A percentile compares a stretch with the other conserved stretches of the same genome.
Conservation (phyloP, 495 filamentous ascomycete species). For the Penicillium samsonianum region DNA sequence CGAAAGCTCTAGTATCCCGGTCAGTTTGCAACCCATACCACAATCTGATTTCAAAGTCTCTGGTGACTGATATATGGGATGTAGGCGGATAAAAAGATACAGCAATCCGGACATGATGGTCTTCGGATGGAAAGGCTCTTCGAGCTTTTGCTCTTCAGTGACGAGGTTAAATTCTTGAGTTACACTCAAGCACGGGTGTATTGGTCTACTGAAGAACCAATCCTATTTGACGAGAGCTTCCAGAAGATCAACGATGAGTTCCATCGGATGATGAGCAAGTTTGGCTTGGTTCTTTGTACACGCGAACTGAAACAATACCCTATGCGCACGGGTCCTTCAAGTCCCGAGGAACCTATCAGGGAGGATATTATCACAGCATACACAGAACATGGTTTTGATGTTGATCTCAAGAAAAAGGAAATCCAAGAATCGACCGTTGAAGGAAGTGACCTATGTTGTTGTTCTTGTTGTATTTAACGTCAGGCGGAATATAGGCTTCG, state of each 20-base stretch:
- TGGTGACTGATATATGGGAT: background rate
- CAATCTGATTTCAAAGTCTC: background rate
- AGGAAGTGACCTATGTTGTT: too few species aligned
- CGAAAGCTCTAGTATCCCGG: background rate
- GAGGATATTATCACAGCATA: constrained; percentile 3
- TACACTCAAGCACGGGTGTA: background rate
- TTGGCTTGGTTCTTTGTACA: constrained; percentile 8
- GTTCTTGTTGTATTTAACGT: too few species aligned
- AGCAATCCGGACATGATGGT: constrained; percentile 7
- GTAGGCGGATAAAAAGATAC: constrained; percentile 3
- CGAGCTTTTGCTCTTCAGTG: constrained; percentile 6
- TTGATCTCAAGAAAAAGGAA: background rate
- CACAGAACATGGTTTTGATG: constrained; percentile 3
- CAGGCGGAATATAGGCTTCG: too few species aligned
- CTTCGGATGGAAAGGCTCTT: constrained; percentile 21
- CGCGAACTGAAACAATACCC: background rate
- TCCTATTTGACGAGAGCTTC: background rate
- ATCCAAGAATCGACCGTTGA: background rate
- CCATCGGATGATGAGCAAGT: constrained; percentile 1
- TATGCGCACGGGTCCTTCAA: background rate
- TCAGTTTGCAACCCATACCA: background rate
- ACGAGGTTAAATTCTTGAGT: background rate
- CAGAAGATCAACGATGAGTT: constrained; percentile 1
- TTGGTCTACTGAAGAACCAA: constrained; percentile 13
- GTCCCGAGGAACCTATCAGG: background rate